Evolutionary conservation across 2,329 filamentous ascomycete species (phyloP).

Genomic region (Cercospora sp.): DNA sequence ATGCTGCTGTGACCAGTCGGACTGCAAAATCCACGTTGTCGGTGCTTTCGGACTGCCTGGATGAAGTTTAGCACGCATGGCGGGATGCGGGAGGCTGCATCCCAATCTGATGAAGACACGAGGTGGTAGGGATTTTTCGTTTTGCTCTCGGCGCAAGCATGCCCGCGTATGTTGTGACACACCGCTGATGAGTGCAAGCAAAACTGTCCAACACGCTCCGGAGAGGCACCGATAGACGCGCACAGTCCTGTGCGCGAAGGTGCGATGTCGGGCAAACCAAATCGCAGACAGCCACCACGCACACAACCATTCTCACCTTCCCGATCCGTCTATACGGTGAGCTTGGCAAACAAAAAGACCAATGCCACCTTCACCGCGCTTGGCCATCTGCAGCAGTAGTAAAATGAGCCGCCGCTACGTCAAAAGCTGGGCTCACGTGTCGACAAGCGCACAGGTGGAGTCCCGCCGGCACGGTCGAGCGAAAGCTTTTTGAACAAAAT

Average conservation of each 20-base stretch:
- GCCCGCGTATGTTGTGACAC: slow-evolving; percentile 17
- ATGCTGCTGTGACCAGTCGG: slow-evolving; percentile 26
- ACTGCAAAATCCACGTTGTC: slow-evolving; percentile 16
- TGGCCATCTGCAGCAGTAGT: not conserved
- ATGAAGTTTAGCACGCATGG: slow-evolving; percentile 17
- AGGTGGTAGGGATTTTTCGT: slow-evolving; percentile 26
- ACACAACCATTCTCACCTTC: slow-evolving; percentile 3
- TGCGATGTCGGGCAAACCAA: not conserved
- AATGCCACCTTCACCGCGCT: not conserved
- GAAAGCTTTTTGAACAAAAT: not conserved
- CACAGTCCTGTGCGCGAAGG: not conserved
- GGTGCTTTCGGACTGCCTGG: slow-evolving; percentile 18
- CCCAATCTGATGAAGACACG: slow-evolving; percentile 27
- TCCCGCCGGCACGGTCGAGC: not conserved
- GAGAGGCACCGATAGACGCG: slow-evolving; percentile 1
- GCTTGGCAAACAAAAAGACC: not conserved
- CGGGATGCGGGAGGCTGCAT: slow-evolving; percentile 23
- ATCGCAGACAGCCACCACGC: not conserved
- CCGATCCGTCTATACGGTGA: slow-evolving; percentile 5
- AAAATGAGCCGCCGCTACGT: not conserved
- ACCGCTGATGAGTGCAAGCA: not conserved
- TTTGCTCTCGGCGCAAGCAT: slow-evolving; percentile 16
- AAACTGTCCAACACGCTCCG: not conserved
- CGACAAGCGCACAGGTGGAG: not conserved
- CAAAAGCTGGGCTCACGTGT: not conserved